Evolutionary conservation across 2,329 filamentous ascomycete genomes (phyloP), one percentile per base, ranked within the genome.

Genomic region (Xylariaceae sp.): DNA sequence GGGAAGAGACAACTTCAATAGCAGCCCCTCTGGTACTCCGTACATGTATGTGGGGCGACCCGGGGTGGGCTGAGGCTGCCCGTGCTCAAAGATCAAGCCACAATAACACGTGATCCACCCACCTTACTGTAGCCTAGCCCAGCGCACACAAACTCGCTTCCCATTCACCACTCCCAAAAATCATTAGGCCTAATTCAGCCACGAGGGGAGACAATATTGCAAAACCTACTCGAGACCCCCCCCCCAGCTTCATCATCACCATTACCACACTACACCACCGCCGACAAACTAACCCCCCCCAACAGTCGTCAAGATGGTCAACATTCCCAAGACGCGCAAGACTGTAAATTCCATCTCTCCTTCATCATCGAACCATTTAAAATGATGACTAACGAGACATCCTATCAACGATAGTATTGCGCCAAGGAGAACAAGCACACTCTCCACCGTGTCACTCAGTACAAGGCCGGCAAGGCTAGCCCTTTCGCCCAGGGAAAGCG

Each of bases 361-460:
- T n/a, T n/a, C n/a, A n/a, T n/a, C n/a, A n/a, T 8, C 27, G 27
- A 32, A 32, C 12, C 4, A 32, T 12, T 12, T 16, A 16, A 32
- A 32, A 8, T 14, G 4, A 16, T 32, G 27, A 32, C 27, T 32
- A 16, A 32, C 27, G 4, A 32, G 4, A 16, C 7, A 32, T n/a
- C n/a, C n/a, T n/a, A n/a, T n/a, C n/a, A n/a, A n/a, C n/a, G n/a
- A 32, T 16, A 32, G 27, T 43, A 49, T 36, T 55, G 50, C 52
- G 47, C 47, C 40, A 48, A 45, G 33, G 50, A 55, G 50, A 55
- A 55, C 52, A 55, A 55, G 52, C 52, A 55, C 50, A 55, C 50
- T 40, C 50, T 54, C 45, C 50, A 54, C 52, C 46, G 50, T 41
- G 50, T 55, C 35, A 55, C 52, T n/a, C 50, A 53, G 47, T 51